Evolutionary conservation across 148 eudicot species (phyloP).

Genomic region (Chenopodium formosanum): DNA sequence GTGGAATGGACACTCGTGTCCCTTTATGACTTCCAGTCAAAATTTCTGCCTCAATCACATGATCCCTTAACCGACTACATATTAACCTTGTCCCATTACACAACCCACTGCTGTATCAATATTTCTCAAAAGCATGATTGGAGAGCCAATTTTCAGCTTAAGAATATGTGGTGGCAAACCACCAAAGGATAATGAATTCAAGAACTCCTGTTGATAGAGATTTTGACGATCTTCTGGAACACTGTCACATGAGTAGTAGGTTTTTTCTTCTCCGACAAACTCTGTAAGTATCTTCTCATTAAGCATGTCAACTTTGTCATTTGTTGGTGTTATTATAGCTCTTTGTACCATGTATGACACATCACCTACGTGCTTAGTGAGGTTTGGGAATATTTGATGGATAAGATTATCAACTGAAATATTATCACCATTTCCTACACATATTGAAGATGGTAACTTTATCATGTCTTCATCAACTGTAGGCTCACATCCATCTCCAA

Average conservation of each 20-base stretch:
- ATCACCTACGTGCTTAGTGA: not conserved
- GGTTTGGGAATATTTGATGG: not conserved
- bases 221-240: not conserved
- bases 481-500: not conserved
- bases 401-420: not conserved
- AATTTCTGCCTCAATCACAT: not conserved
- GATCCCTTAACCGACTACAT: not conserved
- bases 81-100: not conserved
- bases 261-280: not conserved
- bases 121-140: not conserved
- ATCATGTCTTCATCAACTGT: not conserved
- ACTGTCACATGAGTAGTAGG: not conserved
- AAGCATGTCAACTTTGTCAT: not conserved
- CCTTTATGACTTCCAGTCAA: slow-evolving; percentile 1
- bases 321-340: not conserved
- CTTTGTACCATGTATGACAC: not conserved
- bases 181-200: not conserved
- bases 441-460: not conserved
- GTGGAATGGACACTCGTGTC: not conserved
- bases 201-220: not conserved
- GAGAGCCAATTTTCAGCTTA: not conserved
- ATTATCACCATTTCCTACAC: not conserved
- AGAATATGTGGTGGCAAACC: not conserved
- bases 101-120: not conserved
- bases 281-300: not conserved